phyloP scores from a whole-genome alignment of 208 protist genomes.

The Trypanosomatidae sp. region DNA sequence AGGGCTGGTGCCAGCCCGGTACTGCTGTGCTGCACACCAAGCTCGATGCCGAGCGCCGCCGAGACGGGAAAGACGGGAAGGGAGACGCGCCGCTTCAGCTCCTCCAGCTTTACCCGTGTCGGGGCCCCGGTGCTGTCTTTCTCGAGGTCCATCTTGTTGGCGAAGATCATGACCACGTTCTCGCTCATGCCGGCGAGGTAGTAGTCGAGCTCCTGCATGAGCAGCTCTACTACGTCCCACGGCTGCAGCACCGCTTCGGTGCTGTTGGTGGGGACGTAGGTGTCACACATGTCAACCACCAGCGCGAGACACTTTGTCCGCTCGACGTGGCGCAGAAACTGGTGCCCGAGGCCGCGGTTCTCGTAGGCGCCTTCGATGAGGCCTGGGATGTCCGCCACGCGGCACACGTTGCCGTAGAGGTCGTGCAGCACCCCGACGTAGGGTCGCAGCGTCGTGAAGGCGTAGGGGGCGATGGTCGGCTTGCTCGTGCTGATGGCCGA shows the following conservation, averaged over 20 bases:
- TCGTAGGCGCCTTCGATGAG: conserved; percentile 93
- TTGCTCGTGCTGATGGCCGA: conserved; percentile 86
- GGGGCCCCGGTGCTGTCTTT: conserved; percentile 46
- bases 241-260: no score
- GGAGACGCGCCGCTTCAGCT: conserved; percentile 54
- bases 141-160: conserved; percentile 92
- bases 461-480: conserved; percentile 84
- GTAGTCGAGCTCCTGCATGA: conserved; percentile 86
- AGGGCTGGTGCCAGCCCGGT: conserved; percentile 61
- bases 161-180: conserved; percentile 81
- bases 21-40: conserved; percentile 51
- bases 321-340: conserved; percentile 93
- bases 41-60: conserved; percentile 64
- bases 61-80: conserved; percentile 92
- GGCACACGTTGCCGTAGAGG: conserved; percentile 80
- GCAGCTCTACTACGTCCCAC: conserved; percentile 81
- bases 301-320: conserved; percentile 84
- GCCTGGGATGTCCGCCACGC: conserved; percentile 89
- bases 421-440: conserved; percentile 88
- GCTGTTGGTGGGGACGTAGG: no score
- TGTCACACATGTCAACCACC: conserved; percentile 89
- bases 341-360: conserved; percentile 85
- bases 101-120: conserved; percentile 57
- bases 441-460: conserved; percentile 91
- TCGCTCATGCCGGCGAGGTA: conserved; percentile 74